Base-by-base conservation (phyloP, 2,329 filamentous ascomycete species). In the Arthroderma sp. region DNA sequence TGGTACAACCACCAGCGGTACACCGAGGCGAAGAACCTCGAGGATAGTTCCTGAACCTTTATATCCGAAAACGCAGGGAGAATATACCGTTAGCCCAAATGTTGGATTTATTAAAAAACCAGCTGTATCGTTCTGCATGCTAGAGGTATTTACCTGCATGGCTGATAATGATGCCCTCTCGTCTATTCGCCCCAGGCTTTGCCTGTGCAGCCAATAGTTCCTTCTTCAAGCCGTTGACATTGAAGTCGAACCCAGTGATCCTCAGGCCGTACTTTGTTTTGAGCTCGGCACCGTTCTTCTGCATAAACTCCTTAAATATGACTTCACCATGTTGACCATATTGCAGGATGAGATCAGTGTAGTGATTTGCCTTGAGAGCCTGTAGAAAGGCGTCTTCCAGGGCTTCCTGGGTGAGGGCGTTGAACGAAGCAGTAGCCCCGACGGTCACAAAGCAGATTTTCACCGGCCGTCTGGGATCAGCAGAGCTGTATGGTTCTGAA, bases 41-140 rank as follows among this genome's bases (percentile, higher is more conserved):
- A 96, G 72, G 29, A 96, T 87, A 3, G 85, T 87, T 6, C 91
- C 91, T 8, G 89, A 88, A 10, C 89, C 88, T 94, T 42, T 34
- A 8, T 4, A 32, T 47, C 42, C 36, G 29, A 34, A n/a, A 5
- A 34, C 33, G 11, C 49, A 30, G 46, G 37, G 33, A 42, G 11
- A 34, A 34, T 9, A 11, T 34, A 34, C 11, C 32, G 32, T 34
- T 11, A 34, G 32, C 11, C 8, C 8, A 11, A 9, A 9, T 34
- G 8, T 8, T 34, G 22, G 44, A 38, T 38, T 31, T n/a, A 11
- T 28, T n/a, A 5, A n/a, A 40, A n/a, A 33, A 6, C 27, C 15
- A 37, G 6, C n/a, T 11, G 2, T 9, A 9, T 10, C 9, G n/a
- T 41, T 8, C 9, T 31, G 27, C 36, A 40, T 5, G 36, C 31